These are phyloP conservation scores for Akanthomyces muscarius DNA, from an alignment of 2,329 filamentous ascomycete species.

Conservation along the genomic window DNA sequence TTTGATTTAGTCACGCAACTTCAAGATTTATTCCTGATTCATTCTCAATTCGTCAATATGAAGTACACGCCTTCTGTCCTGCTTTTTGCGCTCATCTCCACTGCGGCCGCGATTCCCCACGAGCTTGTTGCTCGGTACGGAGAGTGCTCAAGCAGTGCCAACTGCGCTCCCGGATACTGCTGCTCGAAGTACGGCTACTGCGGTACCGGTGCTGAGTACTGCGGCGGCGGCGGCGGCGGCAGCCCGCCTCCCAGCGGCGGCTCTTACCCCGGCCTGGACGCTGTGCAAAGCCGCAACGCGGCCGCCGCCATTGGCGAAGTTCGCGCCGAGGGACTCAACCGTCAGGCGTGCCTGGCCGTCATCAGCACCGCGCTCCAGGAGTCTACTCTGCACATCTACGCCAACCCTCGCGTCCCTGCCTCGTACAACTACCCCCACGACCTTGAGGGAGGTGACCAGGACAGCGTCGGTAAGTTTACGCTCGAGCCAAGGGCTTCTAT, in stretches of 20 bases:
- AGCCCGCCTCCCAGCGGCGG: not conserved
- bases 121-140: slow-evolving; percentile 17
- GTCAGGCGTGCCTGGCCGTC: slow-evolving; percentile 11
- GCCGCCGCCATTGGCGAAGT: slow-evolving; percentile 14
- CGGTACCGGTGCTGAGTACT: slow-evolving; percentile 21
- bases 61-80: slow-evolving; percentile 5
- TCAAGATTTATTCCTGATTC: not conserved
- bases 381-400: slow-evolving; percentile 14
- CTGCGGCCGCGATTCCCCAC: not conserved
- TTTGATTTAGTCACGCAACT: not conserved
- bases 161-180: slow-evolving; percentile 18
- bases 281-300: slow-evolving; percentile 15
- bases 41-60: not conserved
- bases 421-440: slow-evolving; percentile 17
- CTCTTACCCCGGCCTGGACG: slow-evolving; percentile 8
- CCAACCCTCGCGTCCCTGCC: slow-evolving; percentile 8
- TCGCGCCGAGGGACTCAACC: not conserved
- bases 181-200: slow-evolving; percentile 23
- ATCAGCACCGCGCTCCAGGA: slow-evolving; percentile 16
- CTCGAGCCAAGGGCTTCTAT: not conserved
- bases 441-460: slow-evolving; percentile 12
- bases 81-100: not conserved
- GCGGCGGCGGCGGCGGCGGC: slow-evolving; percentile 18
- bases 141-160: slow-evolving; percentile 21
- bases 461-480: slow-evolving; percentile 8